phyloP scores from a whole-genome alignment of 208 protist species.

The Angomonas ambiguus region DNA sequence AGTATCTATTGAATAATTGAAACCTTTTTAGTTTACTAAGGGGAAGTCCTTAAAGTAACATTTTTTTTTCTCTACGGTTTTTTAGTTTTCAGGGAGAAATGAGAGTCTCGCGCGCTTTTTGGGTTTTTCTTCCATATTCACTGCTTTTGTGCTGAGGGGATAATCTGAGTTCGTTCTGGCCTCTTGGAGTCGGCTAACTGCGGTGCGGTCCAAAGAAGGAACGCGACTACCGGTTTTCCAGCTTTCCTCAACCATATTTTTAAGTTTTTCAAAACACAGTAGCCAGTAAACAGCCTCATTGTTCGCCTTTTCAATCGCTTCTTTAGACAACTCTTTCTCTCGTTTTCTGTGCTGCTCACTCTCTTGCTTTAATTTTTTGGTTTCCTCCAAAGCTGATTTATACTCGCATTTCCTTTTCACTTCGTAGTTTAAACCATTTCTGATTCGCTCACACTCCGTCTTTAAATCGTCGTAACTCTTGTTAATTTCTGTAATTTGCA shows the following conservation, averaged over 20 bases:
- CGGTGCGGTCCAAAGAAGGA: conserved; percentile 47
- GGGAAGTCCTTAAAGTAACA: too few species aligned
- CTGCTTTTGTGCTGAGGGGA: not conserved
- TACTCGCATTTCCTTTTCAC: conserved; percentile 70
- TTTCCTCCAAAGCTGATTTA: conserved; percentile 60
- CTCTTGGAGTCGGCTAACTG: conserved; percentile 36
- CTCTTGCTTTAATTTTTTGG: conserved; percentile 57
- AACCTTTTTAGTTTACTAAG: too few species aligned
- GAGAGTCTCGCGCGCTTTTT: conserved; percentile 9
- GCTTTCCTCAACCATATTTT: conserved; percentile 44
- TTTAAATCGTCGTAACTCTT: not conserved
- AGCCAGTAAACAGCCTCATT: conserved; percentile 73
- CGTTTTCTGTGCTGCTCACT: conserved; percentile 44
- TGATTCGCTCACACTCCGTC: conserved; percentile 13
- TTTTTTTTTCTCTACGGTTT: not conserved
- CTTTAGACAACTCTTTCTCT: conserved; percentile 48
- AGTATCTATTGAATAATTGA: too few species aligned
- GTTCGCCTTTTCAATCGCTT: conserved; percentile 67
- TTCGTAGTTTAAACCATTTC: conserved; percentile 57
- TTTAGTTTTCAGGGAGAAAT: not conserved
- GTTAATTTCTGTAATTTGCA: not conserved
- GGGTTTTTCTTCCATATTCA: conserved; percentile 25
- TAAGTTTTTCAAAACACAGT: conserved; percentile 69
- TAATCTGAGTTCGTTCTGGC: conserved; percentile 23
- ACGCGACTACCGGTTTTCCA: conserved; percentile 20